A percentile compares a stretch with the other conserved stretches of the same genome.
Evolutionary conservation across 2,329 filamentous ascomycete species (phyloP).

Genomic region (Aureobasidium uvarum): DNA sequence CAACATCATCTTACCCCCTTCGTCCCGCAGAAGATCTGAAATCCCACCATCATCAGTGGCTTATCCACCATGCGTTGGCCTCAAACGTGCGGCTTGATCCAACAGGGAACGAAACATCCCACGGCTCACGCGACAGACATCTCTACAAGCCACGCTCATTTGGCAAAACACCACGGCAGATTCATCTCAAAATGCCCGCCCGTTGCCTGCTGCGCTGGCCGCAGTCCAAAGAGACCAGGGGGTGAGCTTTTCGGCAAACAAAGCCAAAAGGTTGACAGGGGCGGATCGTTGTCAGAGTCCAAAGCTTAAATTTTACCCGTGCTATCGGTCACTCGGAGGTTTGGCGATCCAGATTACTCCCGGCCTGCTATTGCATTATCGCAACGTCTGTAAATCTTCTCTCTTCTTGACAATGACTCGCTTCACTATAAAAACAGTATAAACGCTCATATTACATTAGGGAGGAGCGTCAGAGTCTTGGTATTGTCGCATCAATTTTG

Average conservation of each 20-base stretch:
- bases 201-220: too few species aligned
- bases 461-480: neutral
- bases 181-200: too few species aligned
- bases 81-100: neutral
- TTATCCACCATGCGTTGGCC: neutral
- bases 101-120: neutral
- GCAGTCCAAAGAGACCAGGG: too few species aligned
- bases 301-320: neutral
- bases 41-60: conserved; percentile 7
- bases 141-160: too few species aligned
- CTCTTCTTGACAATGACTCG: neutral
- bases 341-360: neutral
- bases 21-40: neutral
- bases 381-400: neutral
- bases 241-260: too few species aligned
- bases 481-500: neutral
- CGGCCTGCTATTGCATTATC: too few species aligned
- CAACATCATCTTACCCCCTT: neutral
- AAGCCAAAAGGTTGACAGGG: too few species aligned
- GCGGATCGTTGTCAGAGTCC: neutral
- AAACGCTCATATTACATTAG: neutral
- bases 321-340: neutral
- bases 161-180: too few species aligned
- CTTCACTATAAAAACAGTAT: neutral
- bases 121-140: neutral